These are phyloP conservation scores for Chloromonas sp. DNA, from an alignment of 163 green algal genomes.

Conservation along the genomic window DNA sequence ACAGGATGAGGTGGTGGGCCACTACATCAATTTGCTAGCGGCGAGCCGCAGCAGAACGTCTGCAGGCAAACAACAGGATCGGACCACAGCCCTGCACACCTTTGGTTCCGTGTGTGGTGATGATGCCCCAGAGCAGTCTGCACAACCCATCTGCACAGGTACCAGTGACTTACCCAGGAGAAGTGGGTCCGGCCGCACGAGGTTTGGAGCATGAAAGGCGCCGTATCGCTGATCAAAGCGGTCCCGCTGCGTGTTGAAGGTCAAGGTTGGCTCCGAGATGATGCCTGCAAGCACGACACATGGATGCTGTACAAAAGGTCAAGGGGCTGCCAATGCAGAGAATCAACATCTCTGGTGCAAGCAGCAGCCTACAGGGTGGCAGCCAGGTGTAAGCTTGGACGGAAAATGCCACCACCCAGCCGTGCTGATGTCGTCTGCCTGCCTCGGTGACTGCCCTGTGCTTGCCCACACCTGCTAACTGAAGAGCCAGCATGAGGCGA, in stretches of 20 bases:
- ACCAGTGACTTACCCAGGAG: slow-evolving; percentile 12
- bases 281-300: neutral
- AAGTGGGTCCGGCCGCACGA: slow-evolving; percentile 23
- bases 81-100: neutral
- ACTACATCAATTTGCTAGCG: neutral
- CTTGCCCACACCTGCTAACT: slow-evolving; percentile 1
- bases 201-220: slow-evolving; percentile 16
- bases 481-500: neutral
- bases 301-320: no score
- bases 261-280: slow-evolving; percentile 1
- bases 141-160: neutral
- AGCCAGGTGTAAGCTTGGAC: neutral
- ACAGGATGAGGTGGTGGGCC: neutral
- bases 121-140: neutral
- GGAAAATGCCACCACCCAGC: neutral
- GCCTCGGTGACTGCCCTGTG: neutral
- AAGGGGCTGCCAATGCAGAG: no score
- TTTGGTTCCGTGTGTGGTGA: no score
- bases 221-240: slow-evolving; percentile 33
- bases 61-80: neutral
- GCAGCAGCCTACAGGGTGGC: neutral
- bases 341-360: no score
- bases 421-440: neutral
- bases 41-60: no score
- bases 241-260: slow-evolving; percentile 24